Evolutionary conservation across 2,329 filamentous ascomycete genomes (phyloP).

Genomic region (Pseudogymnoascus sp.): DNA sequence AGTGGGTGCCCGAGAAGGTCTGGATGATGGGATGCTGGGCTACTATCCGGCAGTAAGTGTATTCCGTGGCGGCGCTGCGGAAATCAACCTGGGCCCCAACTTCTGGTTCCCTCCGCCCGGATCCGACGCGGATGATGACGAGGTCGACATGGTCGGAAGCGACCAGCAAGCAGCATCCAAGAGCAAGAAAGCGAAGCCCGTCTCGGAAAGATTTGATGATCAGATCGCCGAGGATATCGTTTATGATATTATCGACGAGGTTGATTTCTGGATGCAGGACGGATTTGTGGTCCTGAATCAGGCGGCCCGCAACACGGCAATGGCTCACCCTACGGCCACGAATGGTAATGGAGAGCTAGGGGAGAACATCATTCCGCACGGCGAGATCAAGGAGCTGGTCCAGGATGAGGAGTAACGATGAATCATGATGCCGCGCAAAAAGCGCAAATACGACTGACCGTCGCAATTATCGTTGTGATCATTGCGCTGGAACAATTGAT

Average conservation of each 20-base stretch:
- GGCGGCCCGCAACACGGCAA: not conserved
- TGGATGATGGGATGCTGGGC: conserved; percentile 90
- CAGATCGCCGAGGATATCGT: conserved; percentile 92
- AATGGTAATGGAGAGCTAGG: conserved; percentile 34
- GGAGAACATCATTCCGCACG: conserved; percentile 23
- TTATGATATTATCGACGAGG: conserved; percentile 89
- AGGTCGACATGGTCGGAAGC: conserved; percentile 41
- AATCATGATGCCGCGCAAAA: not conserved
- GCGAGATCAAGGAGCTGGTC: conserved; percentile 57
- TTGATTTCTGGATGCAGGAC: conserved; percentile 78
- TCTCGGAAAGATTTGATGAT: conserved; percentile 77
- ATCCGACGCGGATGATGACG: conserved; percentile 34
- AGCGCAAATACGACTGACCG: not conserved
- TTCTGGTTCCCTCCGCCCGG: conserved; percentile 81
- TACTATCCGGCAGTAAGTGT: conserved; percentile 93
- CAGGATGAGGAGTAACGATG: conserved; percentile 44
- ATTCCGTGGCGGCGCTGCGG: conserved; percentile 81
- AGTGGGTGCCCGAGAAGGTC: conserved; percentile 70
- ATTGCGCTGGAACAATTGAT: not conserved
- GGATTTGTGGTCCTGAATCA: conserved; percentile 34
- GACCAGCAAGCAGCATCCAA: conserved; percentile 25
- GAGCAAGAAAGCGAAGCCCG: conserved; percentile 40
- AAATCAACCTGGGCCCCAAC: conserved; percentile 88
- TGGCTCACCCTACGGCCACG: conserved; percentile 15
- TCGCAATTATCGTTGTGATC: not conserved